Evolutionary conservation across 2,329 filamentous ascomycete species (phyloP), one percentile per base, ranked within the genome.

Genomic region (Aspergillus melleus): DNA sequence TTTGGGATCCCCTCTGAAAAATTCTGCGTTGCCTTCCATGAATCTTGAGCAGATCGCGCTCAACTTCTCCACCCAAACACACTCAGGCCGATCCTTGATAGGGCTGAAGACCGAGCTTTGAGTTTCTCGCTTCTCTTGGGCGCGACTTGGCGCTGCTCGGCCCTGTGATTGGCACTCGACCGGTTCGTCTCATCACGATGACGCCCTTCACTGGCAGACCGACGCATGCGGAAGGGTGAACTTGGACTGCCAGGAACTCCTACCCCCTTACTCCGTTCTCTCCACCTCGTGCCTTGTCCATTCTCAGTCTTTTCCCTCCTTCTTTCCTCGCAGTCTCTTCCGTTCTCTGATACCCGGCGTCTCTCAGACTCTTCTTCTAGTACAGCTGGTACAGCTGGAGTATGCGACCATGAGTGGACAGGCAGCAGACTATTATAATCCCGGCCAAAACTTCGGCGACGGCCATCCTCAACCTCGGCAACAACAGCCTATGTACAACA

Each of bases 391-490:
- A 12, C 42, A 22, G 50, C 42, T 49, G 51, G 12, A 30, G 12
- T 49, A 61, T 42, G 61, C 59, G 62, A 60, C 52, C 49, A 76
- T 76, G 74, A 76, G 72, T 64, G 74, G 74, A 52, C 69, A 77
- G 64, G 74, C 75, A 19, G 70, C 70, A 11, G 71, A 68, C 56
- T 77, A 77, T 54, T 77, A 77, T 60, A 68, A 75, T 55, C 62
- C 65, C 6, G 64, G 60, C 29, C 70, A 73, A 62, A 63, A 64
- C 52, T 66, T 66, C 55, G 58, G 44, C 14, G 68, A 67, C 16
- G 56, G 57, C 29, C 64, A 64, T 49, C 52, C 55, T 39, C 60
- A 50, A 39, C 60, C 52, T 46, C 54, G 42, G 50, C 67, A 59
- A 24, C 67, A 64, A 42, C 59, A 66, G 9, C 58, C 58, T 6